Base-by-base conservation (phyloP, 371 early-diverging fungal genomes). In the Conidiobolus incongruus region DNA sequence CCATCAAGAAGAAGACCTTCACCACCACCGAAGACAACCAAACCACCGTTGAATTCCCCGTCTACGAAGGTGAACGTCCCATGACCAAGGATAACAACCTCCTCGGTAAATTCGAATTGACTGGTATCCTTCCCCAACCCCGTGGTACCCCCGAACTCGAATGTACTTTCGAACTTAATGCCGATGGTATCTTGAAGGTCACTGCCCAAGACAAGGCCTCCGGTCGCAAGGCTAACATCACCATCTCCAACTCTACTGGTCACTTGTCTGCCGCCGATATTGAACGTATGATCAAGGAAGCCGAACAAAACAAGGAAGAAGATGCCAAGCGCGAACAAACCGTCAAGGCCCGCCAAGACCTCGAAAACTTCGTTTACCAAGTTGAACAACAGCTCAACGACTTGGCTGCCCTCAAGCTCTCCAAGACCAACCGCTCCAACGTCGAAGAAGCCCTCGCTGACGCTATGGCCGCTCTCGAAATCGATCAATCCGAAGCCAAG, bases 21-120 rank as follows among this genome's bases (percentile, higher is more conserved):
- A 81, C 91, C 50, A 95, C 96, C 47, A 75, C 84, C 49, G 74
- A 74, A 52, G 96, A 95, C 66, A 85, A 84, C 68, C 93, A 95
- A 66, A 75, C 83, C 47, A 71, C 76, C 40, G 96, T 95, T 41
- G 68, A 72, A 47, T 87, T 95, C 67, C 82, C 77, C 44, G 81
- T 95, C 54, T 86, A 75, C 53, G 87, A 90, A 67, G 96, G 96
- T 56, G 84, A 84, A 58, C 75, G 92, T 63, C 63, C 81, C 40
- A 67, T 77, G 66, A 81, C 86, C 62, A 72, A 75, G 57, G 90
- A 90, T 58, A 95, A 95, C 77, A 75, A 90, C 68, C 62, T 80
- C 56, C 69, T 95, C 52, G 94, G 90, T 53, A 68, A 81, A 50
- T 91, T 92, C 68, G 81, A 78, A 50, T 68, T 95, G 36, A 68